These are phyloP conservation scores for Colletotrichum euphorbiae DNA, from an alignment of 2,329 filamentous ascomycete genomes.

Conservation along the genomic window DNA sequence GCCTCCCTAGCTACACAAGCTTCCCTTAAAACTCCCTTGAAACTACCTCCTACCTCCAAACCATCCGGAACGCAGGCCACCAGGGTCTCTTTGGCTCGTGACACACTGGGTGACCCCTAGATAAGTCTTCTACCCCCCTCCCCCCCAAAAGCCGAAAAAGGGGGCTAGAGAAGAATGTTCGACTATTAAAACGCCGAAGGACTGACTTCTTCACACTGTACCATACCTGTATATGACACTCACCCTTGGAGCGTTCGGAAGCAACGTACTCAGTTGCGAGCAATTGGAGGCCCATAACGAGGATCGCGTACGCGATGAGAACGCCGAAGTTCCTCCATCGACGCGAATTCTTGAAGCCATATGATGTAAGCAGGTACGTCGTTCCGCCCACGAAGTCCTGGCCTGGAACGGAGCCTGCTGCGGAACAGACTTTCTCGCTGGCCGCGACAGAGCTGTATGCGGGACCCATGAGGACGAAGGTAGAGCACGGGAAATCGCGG, in stretches of 20 bases:
- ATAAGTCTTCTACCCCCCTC: no score
- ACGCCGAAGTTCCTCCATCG: conserved; percentile 70
- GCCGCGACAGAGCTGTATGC: conserved; percentile 45
- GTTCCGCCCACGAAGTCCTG: conserved; percentile 57
- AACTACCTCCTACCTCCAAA: no score
- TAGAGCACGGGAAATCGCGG: conserved; percentile 59
- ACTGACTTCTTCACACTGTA: no score
- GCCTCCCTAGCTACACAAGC: no score
- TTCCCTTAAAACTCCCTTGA: no score
- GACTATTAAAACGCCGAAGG: no score
- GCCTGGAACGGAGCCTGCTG: conserved; percentile 61
- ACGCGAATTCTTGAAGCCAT: conserved; percentile 62
- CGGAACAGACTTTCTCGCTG: conserved; percentile 57
- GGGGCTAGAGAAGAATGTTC: no score
- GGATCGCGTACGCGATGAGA: conserved; percentile 46
- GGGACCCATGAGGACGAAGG: conserved; percentile 44
- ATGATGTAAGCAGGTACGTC: conserved; percentile 59
- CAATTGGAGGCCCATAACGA: conserved; percentile 18
- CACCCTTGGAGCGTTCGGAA: conserved; percentile 27
- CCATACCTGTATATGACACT: no score
- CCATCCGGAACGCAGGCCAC: no score
- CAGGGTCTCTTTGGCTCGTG: no score
- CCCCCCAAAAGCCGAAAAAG: no score
- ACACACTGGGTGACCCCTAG: no score
- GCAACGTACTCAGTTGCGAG: conserved; percentile 26